phyloP scores from a whole-genome alignment of 1,284 basidiomycete species.

The Sporisorium scitamineum region DNA sequence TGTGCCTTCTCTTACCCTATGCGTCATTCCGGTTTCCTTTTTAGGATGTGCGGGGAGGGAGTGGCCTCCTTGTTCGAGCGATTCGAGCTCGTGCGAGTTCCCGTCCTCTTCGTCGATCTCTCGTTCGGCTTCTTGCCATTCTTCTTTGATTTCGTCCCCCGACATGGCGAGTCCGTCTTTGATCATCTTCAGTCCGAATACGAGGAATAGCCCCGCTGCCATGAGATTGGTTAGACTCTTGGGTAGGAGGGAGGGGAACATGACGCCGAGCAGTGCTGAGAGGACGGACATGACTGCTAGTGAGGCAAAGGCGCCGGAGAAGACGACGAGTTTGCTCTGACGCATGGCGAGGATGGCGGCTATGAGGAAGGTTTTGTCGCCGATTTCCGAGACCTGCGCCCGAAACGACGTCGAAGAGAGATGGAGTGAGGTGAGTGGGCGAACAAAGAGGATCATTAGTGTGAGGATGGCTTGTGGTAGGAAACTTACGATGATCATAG shows the following conservation, averaged over 20 bases:
- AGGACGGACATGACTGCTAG: conserved; percentile 82
- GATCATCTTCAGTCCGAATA: conserved; percentile 64
- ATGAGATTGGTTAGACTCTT: conserved; percentile 78
- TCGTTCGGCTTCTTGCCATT: conserved; percentile 78
- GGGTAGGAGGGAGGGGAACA: conserved; percentile 64
- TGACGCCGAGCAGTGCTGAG: conserved; percentile 63
- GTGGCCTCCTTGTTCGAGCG: conserved; percentile 47
- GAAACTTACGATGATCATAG: conserved; percentile 51
- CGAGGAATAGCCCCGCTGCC: conserved; percentile 75
- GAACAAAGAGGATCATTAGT: neutral
- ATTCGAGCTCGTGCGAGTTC: conserved; percentile 79
- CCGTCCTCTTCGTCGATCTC: conserved; percentile 82
- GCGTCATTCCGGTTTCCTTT: neutral
- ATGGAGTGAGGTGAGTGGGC: neutral
- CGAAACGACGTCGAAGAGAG: neutral
- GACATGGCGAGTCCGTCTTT: conserved; percentile 56
- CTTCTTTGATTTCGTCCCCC: conserved; percentile 72
- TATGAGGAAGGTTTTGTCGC: conserved; percentile 98
- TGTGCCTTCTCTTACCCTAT: conserved; percentile 74
- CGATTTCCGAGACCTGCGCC: conserved; percentile 72
- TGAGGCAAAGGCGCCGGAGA: conserved; percentile 87
- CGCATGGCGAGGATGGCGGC: conserved; percentile 96
- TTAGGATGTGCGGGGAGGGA: neutral
- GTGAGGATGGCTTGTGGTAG: neutral
- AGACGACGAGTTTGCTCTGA: conserved; percentile 86